Conservation (phyloP, 2,329 filamentous ascomycete species). For the Penicillium sp. region DNA sequence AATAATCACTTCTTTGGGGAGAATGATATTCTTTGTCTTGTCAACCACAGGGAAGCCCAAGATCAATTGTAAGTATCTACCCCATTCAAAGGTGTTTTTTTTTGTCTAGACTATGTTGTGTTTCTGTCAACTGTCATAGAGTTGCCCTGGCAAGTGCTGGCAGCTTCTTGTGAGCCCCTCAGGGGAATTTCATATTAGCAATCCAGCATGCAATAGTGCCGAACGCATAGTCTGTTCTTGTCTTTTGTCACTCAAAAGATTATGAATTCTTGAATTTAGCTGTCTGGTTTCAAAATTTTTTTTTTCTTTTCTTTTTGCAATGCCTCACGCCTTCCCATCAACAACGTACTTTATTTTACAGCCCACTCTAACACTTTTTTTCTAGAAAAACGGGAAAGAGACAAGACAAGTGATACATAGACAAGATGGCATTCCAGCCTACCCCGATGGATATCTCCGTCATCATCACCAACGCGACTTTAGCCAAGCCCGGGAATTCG, state of each 20-base stretch:
- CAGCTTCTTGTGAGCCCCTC: background rate
- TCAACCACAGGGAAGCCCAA: background rate
- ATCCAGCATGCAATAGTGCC: slow-evolving; percentile 1
- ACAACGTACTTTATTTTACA: background rate
- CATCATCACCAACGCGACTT: slow-evolving; percentile 36
- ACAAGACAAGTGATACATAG: background rate
- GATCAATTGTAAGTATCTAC: slow-evolving; percentile 4
- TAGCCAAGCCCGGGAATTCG: slow-evolving; percentile 12
- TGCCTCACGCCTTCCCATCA: background rate
- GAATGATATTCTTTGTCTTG: background rate
- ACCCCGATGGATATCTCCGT: slow-evolving; percentile 42
- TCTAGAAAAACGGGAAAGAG: background rate
- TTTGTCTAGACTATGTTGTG: background rate
- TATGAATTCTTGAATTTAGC: background rate
- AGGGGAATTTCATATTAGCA: slow-evolving; percentile 6
- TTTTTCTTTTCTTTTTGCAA: background rate
- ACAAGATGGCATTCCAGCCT: slow-evolving; percentile 37
- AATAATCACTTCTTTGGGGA: background rate
- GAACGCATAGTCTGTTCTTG: background rate
- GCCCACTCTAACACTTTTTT: background rate
- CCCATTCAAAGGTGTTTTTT: background rate
- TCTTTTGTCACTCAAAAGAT: background rate
- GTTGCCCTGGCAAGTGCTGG: background rate
- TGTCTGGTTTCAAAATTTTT: background rate
- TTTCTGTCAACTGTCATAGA: background rate